These are phyloP conservation scores for Beauveria sp. DNA, from an alignment of 2,329 filamentous ascomycete genomes.

Conservation along the genomic window DNA sequence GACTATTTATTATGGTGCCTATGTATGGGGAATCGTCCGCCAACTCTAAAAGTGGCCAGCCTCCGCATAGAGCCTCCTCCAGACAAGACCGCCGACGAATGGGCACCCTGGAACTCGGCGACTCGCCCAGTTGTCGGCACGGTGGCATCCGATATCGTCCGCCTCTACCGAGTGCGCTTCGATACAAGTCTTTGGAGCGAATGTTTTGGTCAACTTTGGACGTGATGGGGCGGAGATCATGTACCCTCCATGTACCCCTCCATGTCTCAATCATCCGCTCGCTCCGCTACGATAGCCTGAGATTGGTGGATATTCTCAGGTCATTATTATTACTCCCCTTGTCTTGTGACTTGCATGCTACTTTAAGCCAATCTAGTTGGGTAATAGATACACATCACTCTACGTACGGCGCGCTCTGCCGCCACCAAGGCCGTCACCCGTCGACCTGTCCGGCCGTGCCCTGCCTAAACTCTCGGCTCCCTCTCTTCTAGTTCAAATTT, in stretches of 20 bases:
- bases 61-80: background rate
- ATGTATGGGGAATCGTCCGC: background rate
- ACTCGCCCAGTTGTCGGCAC: constrained; percentile 15
- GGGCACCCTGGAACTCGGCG: constrained; percentile 12
- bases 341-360: background rate
- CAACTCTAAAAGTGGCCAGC: constrained; percentile 1
- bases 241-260: background rate
- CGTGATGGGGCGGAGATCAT: background rate
- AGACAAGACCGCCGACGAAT: constrained; percentile 7
- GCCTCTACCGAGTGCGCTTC: background rate
- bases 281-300: background rate
- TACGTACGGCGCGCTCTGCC: background rate
- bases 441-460: background rate
- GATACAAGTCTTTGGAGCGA: background rate
- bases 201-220: background rate
- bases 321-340: background rate
- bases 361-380: constrained; percentile 7
- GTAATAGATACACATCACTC: constrained; percentile 6
- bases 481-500: background rate
- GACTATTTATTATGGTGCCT: too few relatives aligned
- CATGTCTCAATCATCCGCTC: background rate
- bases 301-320: background rate
- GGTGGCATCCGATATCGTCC: constrained; percentile 16
- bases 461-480: background rate
- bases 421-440: constrained; percentile 3